These are phyloP conservation scores for Amanita fuliginea DNA, from an alignment of 768 basidiomycete species.

Conservation along the genomic window DNA sequence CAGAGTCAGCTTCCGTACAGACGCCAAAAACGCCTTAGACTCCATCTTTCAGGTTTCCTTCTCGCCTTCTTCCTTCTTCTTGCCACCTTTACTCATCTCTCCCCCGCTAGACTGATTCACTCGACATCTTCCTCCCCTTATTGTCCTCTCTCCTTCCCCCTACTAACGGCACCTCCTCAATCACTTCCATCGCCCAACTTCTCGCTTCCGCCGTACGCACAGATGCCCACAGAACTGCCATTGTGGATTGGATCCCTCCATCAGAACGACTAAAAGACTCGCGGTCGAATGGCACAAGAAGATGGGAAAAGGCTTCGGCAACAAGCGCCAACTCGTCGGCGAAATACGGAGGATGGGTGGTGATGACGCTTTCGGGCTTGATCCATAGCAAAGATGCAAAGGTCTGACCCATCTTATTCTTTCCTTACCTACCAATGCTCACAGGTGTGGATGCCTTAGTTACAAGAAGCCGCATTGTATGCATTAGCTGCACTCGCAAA, in stretches of 20 bases:
- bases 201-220: constrained; percentile 41
- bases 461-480: constrained; percentile 53
- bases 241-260: constrained; percentile 56
- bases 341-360: constrained; percentile 49
- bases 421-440: neutral
- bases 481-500: constrained; percentile 58
- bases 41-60: constrained; percentile 48
- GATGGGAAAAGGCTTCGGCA: constrained; percentile 60
- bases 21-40: constrained; percentile 47
- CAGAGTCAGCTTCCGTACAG: constrained; percentile 22
- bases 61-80: neutral
- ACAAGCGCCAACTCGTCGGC: constrained; percentile 25
- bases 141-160: constrained; percentile 24
- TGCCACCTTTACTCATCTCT: neutral
- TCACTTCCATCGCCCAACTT: constrained; percentile 47
- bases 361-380: constrained; percentile 36
- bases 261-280: constrained; percentile 32
- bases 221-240: constrained; percentile 32
- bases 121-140: constrained; percentile 61
- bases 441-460: constrained; percentile 19
- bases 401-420: constrained; percentile 17
- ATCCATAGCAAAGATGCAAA: constrained; percentile 43
- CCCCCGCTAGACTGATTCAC: constrained; percentile 34
- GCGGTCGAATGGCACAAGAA: constrained; percentile 42
- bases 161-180: constrained; percentile 15